Base-by-base conservation (phyloP, 2,329 filamentous ascomycete species). In the Trichoderma gracile region DNA sequence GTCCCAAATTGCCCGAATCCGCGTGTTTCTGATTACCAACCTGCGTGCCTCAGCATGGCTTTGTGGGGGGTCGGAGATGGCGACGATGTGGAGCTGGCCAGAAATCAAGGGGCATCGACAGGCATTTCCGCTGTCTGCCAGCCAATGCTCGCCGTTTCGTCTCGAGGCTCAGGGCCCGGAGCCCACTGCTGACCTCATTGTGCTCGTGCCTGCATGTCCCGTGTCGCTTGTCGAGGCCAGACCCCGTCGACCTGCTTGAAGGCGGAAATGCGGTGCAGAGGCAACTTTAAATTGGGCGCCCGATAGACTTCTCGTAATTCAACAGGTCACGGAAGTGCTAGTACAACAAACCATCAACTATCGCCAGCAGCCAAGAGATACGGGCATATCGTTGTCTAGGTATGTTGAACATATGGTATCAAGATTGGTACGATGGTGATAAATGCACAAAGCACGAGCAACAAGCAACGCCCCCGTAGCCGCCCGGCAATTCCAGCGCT, bases 101-200 rank as follows among this genome's bases (percentile, higher is more conserved):
- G 62, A 66, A 66, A 66, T 66, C 65, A 65, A 66, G 65, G 65
- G 65, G 61, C 65, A 66, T 38, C 53, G 63, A 64, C 63, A 64
- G 56, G 63, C 63, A 60, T 65, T 65, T 59, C 47, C 45, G 30
- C 53, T 38, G 46, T 52, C 27, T 30, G 14, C 45, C 47, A 40
- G 50, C 52, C 50, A 49, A 56, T 40, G 52, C 45, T 56, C 23
- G 42, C 47, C 25, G 49, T 45, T 53, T 46, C 58, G 58, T 61
- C 58, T 61, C 19, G 58, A 61, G 53, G 58, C 49, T 54, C 58
- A 19, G 55, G 47, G 30, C 38, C 21, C 33, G 10, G 58, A 53
- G 58, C 17, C 58, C 58, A 61, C 58, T 61, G 49, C 58, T 61
- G 58, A 61, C 58, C 58, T 61, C 58, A 61, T 61, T 42, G 58